These are phyloP conservation scores for Jackrogersella multiformis DNA, from an alignment of 495 filamentous ascomycete species.

Conservation along the genomic window DNA sequence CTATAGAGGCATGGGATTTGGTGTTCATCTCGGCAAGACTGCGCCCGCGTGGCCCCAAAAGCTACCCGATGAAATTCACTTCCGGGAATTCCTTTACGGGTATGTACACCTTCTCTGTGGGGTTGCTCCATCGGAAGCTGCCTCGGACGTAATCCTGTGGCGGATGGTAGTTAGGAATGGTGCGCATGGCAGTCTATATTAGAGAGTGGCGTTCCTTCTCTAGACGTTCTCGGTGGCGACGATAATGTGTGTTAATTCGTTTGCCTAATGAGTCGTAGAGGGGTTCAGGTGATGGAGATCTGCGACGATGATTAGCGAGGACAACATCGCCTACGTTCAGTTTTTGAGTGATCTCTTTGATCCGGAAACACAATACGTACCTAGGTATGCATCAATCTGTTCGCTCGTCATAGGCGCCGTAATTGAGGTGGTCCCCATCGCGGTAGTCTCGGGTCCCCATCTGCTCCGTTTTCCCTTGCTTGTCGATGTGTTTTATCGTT, in stretches of 20 bases:
- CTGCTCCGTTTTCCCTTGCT: neutral
- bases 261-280: neutral
- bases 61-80: neutral
- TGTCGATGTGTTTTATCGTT: too few relatives aligned
- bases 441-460: neutral
- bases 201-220: neutral
- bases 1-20: constrained; percentile 81
- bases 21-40: constrained; percentile 74
- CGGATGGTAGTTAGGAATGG: neutral
- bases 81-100: neutral
- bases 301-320: neutral
- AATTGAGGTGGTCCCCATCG: neutral
- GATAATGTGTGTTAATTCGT: neutral
- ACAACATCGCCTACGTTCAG: neutral
- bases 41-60: neutral
- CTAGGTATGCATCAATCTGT: neutral
- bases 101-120: neutral
- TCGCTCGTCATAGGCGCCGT: neutral
- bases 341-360: neutral
- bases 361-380: neutral
- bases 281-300: neutral
- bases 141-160: neutral
- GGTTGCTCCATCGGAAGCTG: neutral
- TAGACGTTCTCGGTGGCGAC: neutral
- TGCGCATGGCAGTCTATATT: neutral